Evolutionary conservation across 495 filamentous ascomycete genomes (phyloP).

Genomic region (Penicillium argentinense): DNA sequence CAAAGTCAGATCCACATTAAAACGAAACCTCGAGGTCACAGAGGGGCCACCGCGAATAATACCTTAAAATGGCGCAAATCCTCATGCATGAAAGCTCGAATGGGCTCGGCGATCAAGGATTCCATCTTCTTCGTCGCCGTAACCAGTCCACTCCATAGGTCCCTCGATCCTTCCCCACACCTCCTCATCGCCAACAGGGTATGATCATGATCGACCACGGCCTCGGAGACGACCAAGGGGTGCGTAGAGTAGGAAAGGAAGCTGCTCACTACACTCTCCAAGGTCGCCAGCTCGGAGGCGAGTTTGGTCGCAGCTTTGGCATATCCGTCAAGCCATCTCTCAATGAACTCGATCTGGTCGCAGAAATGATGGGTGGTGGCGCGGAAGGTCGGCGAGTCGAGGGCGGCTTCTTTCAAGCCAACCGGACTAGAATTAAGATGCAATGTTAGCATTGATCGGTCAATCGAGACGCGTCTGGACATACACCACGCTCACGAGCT

Average conservation of each 20-base stretch:
- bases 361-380: constrained; percentile 84
- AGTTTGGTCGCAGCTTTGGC: constrained; percentile 76
- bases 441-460: constrained; percentile 16
- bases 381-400: constrained; percentile 94
- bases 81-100: constrained; percentile 68
- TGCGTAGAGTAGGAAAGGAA: constrained; percentile 73
- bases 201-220: constrained; percentile 91
- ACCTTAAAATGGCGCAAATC: constrained; percentile 71
- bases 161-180: constrained; percentile 79
- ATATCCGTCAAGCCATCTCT: constrained; percentile 91
- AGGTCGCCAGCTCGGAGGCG: constrained; percentile 64
- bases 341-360: constrained; percentile 88
- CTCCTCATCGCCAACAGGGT: constrained; percentile 81
- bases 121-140: constrained; percentile 73
- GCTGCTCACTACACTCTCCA: constrained; percentile 68
- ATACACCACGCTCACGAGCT: constrained; percentile 58
- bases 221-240: constrained; percentile 71
- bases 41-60: not conserved
- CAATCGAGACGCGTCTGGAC: constrained; percentile 8
- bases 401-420: constrained; percentile 85
- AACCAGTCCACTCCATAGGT: constrained; percentile 81
- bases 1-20: constrained; percentile 28
- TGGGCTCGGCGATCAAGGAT: constrained; percentile 72
- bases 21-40: constrained; percentile 22
- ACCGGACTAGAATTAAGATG: constrained; percentile 62